Base-by-base conservation (phyloP, 225 moss, liverwort and hornwort species). In the Lunularia cruciata region DNA sequence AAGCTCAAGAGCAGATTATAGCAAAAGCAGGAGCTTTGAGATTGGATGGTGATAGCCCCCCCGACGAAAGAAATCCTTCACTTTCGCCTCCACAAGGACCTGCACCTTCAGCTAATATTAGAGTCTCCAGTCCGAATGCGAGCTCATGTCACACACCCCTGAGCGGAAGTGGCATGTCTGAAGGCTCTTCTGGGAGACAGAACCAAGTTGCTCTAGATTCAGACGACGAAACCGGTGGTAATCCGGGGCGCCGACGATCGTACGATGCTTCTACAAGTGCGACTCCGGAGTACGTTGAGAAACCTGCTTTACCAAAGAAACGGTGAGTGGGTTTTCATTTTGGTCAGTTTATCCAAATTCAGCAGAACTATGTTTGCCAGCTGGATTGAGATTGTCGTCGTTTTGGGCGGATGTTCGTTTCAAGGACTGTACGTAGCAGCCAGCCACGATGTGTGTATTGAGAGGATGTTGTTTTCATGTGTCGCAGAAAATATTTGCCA, bases 401-500 rank as follows among this genome's bases (percentile, higher is more conserved):
- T n/a, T n/a, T n/a, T n/a, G n/a, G n/a, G n/a, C n/a, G n/a, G n/a
- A n/a, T n/a, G n/a, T n/a, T n/a, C n/a, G n/a, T n/a, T n/a, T n/a
- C n/a, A n/a, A n/a, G n/a, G n/a, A n/a, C n/a, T n/a, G n/a, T n/a
- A n/a, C n/a, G n/a, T n/a, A 11, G 27, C 54, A 54, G 25, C 1
- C 8, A 12, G 27, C 20, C 28, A 18, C 20, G 15, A 28, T 26
- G 28, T 54, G 20, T 28, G 14, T 23, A 23, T 11, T 61, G 39
- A 61, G 11, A 13, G 23, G n/a, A 9, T 37, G 4, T 60, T 3
- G 15, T 66, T 45, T 30, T 18, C 27, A 38, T 47, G 34, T 56
- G 7, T n/a, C 16, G 51, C 81, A 82, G 80, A 63, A 84, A 84
- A 69, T 84, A 74, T 58, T 63, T 84, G 73, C 81, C 84, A 22